phyloP scores from a whole-genome alignment of 176 grass and related monocot genomes.

The Tuctoria greenei region DNA sequence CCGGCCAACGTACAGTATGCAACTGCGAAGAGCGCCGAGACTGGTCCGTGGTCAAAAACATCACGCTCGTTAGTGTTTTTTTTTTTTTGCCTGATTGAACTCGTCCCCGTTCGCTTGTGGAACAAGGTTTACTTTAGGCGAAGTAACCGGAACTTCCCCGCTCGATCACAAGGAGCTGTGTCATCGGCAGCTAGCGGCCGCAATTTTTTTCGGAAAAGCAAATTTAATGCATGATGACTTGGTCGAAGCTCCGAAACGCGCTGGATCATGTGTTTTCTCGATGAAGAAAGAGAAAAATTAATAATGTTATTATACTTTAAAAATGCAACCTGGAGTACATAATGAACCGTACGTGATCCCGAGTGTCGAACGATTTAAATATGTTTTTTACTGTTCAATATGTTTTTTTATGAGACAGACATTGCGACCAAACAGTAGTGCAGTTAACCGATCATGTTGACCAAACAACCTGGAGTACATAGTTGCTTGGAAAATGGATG shows the following conservation, averaged over 20 bases:
- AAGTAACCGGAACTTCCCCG: background rate
- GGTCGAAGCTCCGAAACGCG: background rate
- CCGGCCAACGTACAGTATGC: background rate
- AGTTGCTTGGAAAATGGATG: background rate
- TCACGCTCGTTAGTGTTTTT: background rate
- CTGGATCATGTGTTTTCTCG: background rate
- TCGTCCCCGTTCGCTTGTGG: background rate
- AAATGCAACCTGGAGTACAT: background rate
- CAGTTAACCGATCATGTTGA: no score
- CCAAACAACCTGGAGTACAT: no score
- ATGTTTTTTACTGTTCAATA: background rate
- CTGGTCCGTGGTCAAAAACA: background rate
- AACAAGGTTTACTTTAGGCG: background rate
- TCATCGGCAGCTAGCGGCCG: background rate
- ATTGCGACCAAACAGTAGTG: background rate
- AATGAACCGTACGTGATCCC: background rate
- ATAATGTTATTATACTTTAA: background rate
- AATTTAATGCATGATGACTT: background rate
- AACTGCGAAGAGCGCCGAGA: background rate
- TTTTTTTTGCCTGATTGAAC: background rate
- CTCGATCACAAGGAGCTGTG: no score
- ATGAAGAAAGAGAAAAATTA: background rate
- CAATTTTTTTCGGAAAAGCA: background rate
- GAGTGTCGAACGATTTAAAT: constrained; percentile 2
- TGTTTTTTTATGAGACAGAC: background rate